phyloP scores from a whole-genome alignment of 768 basidiomycete genomes.

The Amanita fuliginea region DNA sequence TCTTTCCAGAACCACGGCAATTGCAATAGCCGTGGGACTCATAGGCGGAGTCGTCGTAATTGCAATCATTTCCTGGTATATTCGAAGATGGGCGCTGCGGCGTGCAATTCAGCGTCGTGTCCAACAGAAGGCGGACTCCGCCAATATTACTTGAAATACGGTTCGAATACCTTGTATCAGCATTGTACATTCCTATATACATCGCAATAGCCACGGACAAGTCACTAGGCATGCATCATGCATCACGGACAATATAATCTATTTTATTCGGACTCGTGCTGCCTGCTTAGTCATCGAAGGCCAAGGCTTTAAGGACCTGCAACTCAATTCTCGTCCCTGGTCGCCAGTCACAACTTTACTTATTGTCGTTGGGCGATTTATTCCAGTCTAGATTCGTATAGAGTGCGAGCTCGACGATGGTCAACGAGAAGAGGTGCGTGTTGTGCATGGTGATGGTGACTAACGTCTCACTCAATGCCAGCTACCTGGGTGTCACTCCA shows the following conservation, averaged over 20 bases:
- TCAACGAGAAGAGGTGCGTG: slow-evolving; percentile 6
- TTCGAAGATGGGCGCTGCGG: slow-evolving; percentile 36
- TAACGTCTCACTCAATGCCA: slow-evolving; percentile 19
- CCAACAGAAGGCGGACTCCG: neutral
- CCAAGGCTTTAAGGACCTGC: neutral
- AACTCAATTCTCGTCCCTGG: neutral
- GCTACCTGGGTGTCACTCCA: slow-evolving; percentile 74
- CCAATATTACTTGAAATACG: neutral
- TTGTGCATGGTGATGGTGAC: neutral
- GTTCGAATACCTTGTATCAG: neutral
- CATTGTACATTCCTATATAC: neutral
- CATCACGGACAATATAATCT: neutral
- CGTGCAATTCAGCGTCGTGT: slow-evolving; percentile 9
- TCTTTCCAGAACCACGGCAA: slow-evolving; percentile 25
- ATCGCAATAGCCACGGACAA: neutral
- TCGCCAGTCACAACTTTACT: neutral
- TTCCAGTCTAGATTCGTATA: neutral
- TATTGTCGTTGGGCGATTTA: neutral
- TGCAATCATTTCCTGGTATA: slow-evolving; percentile 30
- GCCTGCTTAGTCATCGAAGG: slow-evolving; percentile 5
- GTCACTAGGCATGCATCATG: no score
- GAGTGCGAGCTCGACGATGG: neutral
- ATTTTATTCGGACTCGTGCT: no score
- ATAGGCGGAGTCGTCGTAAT: slow-evolving; percentile 32
- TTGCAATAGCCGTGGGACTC: slow-evolving; percentile 42